Base-by-base conservation (phyloP, 257 asterid species). In the Scutellaria galericulata region DNA sequence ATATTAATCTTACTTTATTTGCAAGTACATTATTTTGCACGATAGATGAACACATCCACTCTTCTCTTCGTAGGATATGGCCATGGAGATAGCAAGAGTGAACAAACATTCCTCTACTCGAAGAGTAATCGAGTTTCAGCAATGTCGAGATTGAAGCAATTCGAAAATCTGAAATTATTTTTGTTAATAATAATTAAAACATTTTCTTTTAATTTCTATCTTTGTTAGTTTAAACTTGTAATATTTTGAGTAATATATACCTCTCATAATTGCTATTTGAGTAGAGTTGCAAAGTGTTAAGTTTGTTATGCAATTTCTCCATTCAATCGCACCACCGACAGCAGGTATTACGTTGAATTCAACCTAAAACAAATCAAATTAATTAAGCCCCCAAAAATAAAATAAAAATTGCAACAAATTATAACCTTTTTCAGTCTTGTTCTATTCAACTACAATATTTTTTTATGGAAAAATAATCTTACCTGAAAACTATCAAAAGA, bases 401-500 rank as follows among this genome's bases (percentile, higher is more conserved):
- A 31, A 31, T 31, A 31, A 31, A 31, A 31, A 2, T 31, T 31
- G 37, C 37, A 31, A 31, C 37, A 31, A 2, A 2, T 31, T 31
- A 3, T 31, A 31, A n/a, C n/a, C n/a, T 31, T 31, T 31, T 31
- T 31, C 37, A 31, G 5, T 31, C 5, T 2, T 2, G 5, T 31
- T 31, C 3, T 31, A 31, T 31, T 31, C 37, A 31, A 31, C 1
- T 2, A 31, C 3, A n/a, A 66, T 57, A 20, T 35, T n/a, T 46
- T 7, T 35, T 27, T 31, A 31, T 31, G 37, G 37, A 31, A 31
- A 0, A 31, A 31, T 31, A 31, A 31, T 31, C 37, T 31, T 31
- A 84, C 86, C 84, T 84, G 86, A 8, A 5, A 73, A 13, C 51
- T 37, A 62, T 82, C 86, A 24, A 76, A 79, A 5, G 73, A 71